phyloP scores from a whole-genome alignment of 208 protist genomes.

The Lotmaria passim region DNA sequence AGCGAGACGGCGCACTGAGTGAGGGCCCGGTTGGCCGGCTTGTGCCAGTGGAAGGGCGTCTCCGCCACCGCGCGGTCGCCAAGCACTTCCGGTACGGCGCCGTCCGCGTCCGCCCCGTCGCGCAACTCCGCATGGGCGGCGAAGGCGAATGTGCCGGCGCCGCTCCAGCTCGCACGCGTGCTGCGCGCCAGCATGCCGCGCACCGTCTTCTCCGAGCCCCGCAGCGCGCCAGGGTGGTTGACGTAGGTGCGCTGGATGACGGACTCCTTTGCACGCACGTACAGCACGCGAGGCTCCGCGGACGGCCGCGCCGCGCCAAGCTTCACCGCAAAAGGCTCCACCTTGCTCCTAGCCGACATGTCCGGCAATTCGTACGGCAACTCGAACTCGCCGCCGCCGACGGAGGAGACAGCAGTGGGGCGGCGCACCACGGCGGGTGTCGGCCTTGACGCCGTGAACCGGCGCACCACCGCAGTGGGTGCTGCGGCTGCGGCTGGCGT shows the following conservation, averaged over 20 bases:
- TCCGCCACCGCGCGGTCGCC: conserved; percentile 45
- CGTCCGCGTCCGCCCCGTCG: conserved; percentile 59
- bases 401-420: neutral
- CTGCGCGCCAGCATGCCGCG: conserved; percentile 59
- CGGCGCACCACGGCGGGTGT: conserved; percentile 22
- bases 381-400: conserved; percentile 38
- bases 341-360: conserved; percentile 32
- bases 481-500: neutral
- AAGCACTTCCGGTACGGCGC: conserved; percentile 55
- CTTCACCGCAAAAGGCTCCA: conserved; percentile 37
- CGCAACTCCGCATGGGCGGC: conserved; percentile 72
- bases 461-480: conserved; percentile 12
- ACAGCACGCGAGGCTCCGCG: conserved; percentile 35
- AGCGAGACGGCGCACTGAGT: conserved; percentile 61
- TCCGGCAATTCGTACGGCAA: conserved; percentile 71
- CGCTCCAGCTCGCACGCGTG: conserved; percentile 67
- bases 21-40: conserved; percentile 46
- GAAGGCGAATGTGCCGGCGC: conserved; percentile 43
- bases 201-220: conserved; percentile 27
- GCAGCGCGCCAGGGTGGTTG: conserved; percentile 4
- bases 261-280: conserved; percentile 33
- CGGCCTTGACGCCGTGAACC: conserved; percentile 10
- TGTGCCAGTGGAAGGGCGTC: conserved; percentile 69
- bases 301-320: conserved; percentile 33
- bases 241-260: conserved; percentile 37